Conservation (phyloP, 139 green algal species). For the Tetradesmus lagerheimii region DNA sequence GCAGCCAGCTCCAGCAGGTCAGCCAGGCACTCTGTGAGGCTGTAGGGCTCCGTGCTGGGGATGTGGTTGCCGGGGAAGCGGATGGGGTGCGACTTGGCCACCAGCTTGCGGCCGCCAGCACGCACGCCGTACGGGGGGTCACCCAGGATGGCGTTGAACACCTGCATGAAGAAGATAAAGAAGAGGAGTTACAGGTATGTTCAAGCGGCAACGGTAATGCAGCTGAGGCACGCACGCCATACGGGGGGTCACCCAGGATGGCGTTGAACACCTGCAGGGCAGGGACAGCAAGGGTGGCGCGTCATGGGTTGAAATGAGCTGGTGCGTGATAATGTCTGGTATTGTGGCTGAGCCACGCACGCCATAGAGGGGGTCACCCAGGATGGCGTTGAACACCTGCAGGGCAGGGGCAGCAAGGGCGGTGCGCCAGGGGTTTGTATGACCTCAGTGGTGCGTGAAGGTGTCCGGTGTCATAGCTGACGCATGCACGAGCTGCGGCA, state of each 20-base stretch:
- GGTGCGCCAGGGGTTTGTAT: too few species aligned
- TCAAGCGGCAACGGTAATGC: too few species aligned
- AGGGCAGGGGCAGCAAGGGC: neutral
- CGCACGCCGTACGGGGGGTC: constrained; percentile 97
- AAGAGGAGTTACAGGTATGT: neutral
- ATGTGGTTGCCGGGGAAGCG: constrained; percentile 75
- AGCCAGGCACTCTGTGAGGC: constrained; percentile 88
- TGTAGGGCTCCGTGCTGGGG: constrained; percentile 84
- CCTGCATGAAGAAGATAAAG: too few species aligned
- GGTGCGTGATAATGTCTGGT: too few species aligned
- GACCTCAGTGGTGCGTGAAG: too few species aligned
- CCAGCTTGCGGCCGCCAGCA: constrained; percentile 90
- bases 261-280: constrained; percentile 81
- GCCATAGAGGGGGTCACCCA: constrained; percentile 96
- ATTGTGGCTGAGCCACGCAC: too few species aligned
- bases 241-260: constrained; percentile 95
- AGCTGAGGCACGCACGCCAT: constrained; percentile 95
- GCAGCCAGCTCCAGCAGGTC: constrained; percentile 93
- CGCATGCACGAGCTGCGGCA: too few species aligned
- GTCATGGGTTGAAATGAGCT: too few species aligned
- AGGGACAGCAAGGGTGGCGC: neutral
- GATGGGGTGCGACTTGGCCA: constrained; percentile 53
- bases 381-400: constrained; percentile 86
- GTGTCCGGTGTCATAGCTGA: too few species aligned
- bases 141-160: constrained; percentile 90